phyloP scores from a whole-genome alignment of 176 grass and related monocot genomes.

The Zizania latifolia region DNA sequence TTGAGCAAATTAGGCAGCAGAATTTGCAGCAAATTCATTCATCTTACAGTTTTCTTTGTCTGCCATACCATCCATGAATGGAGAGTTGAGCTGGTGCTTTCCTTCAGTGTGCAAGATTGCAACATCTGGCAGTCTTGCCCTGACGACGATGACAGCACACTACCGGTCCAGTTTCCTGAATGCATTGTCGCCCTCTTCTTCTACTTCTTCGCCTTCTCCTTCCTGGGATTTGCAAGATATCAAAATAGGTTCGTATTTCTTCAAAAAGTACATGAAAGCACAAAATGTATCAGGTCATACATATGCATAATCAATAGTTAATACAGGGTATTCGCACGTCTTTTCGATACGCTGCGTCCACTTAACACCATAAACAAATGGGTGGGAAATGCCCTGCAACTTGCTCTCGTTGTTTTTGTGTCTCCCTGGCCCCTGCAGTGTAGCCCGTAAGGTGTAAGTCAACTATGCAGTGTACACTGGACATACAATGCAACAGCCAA shows the following conservation, averaged over 20 bases:
- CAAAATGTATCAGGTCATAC: not conserved
- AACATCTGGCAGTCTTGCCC: not conserved
- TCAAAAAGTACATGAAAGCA: not conserved
- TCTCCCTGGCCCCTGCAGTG: not conserved
- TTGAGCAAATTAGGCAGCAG: not conserved
- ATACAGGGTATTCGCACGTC: too few species aligned
- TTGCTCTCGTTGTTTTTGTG: not conserved
- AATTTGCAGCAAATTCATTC: not conserved
- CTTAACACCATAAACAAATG: not conserved
- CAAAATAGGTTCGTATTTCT: not conserved
- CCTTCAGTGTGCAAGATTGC: not conserved
- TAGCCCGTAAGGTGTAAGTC: not conserved
- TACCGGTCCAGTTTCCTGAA: not conserved
- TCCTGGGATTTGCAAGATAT: not conserved
- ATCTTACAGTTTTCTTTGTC: not conserved
- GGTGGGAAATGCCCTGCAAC: not conserved
- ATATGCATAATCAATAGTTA: not conserved
- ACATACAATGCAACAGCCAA: not conserved
- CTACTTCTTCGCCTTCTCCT: not conserved
- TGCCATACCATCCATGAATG: not conserved
- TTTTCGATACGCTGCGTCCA: not conserved
- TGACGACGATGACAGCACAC: not conserved
- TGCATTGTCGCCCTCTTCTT: not conserved
- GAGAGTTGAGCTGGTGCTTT: not conserved
- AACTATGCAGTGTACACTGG: slow-evolving; percentile 31